These are phyloP conservation scores for Eucalyptus regnans DNA, from an alignment of 345 rosid genomes.

Conservation along the genomic window DNA sequence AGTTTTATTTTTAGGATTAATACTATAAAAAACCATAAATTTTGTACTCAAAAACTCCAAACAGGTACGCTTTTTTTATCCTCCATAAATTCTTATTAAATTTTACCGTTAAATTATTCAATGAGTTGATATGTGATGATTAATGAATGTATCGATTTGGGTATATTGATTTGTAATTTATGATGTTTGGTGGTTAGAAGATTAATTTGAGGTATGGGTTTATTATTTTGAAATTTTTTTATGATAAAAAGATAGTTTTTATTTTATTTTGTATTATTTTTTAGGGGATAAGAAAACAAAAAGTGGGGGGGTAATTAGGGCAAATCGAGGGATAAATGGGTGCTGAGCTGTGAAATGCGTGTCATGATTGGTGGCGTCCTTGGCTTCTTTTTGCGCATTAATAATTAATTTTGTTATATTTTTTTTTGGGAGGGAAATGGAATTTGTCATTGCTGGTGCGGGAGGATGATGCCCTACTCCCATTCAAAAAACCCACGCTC, in stretches of 20 bases:
- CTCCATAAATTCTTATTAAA: too few species aligned
- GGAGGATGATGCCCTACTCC: background rate
- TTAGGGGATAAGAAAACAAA: background rate
- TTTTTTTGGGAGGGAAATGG: background rate
- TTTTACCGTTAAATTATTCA: too few species aligned
- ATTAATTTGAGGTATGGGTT: accelerated
- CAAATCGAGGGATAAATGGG: background rate
- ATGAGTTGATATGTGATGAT: too few species aligned
- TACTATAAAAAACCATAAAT: too few species aligned
- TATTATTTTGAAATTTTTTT: too few species aligned
- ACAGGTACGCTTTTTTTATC: accelerated
- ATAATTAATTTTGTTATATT: background rate
- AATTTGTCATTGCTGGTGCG: background rate
- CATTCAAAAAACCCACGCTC: background rate
- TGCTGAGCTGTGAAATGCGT: background rate
- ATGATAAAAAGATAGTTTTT: background rate
- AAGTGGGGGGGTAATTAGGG: background rate
- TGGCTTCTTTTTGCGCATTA: background rate
- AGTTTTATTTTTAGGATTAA: background rate
- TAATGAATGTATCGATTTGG: too few species aligned
- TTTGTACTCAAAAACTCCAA: accelerated
- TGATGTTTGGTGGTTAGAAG: accelerated
- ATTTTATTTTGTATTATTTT: background rate
- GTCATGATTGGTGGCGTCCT: background rate
- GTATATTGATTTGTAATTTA: accelerated